phyloP scores from a whole-genome alignment of 768 basidiomycete genomes.

The Tricholoma flavovirens region DNA sequence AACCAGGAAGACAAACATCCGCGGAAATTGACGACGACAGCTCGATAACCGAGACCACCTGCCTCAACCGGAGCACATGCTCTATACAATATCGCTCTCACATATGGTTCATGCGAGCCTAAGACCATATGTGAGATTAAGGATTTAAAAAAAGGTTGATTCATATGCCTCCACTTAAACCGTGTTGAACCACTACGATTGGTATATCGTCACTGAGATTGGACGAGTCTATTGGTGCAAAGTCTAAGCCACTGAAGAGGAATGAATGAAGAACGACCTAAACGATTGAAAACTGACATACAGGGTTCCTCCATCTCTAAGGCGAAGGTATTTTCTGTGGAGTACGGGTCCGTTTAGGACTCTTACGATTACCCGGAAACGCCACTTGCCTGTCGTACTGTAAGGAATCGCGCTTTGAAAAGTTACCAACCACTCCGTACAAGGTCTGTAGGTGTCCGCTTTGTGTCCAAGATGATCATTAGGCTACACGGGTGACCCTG shows the following conservation, averaged over 20 bases:
- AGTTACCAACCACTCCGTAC: constrained; percentile 56
- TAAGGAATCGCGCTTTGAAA: constrained; percentile 50
- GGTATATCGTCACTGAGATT: constrained; percentile 36
- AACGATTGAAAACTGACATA: constrained; percentile 24
- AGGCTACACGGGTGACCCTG: neutral
- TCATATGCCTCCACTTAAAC: constrained; percentile 43
- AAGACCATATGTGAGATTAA: neutral
- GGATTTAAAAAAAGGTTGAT: neutral
- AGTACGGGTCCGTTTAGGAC: neutral
- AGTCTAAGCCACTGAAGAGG: constrained; percentile 54
- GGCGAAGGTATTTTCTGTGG: constrained; percentile 39
- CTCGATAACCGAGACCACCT: constrained; percentile 90
- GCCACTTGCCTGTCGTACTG: constrained; percentile 46
- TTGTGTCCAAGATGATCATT: neutral
- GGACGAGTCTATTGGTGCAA: constrained; percentile 43
- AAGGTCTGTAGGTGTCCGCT: constrained; percentile 64
- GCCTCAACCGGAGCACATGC: constrained; percentile 63
- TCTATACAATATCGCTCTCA: constrained; percentile 72
- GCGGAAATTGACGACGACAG: constrained; percentile 86
- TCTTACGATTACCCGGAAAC: neutral
- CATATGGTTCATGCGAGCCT: constrained; percentile 91
- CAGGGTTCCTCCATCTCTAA: constrained; percentile 63
- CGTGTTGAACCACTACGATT: constrained; percentile 54
- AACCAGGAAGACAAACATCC: constrained; percentile 58
- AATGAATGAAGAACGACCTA: constrained; percentile 3